phyloP scores from a whole-genome alignment of 2,329 filamentous ascomycete genomes.

The Fusarium sp. region DNA sequence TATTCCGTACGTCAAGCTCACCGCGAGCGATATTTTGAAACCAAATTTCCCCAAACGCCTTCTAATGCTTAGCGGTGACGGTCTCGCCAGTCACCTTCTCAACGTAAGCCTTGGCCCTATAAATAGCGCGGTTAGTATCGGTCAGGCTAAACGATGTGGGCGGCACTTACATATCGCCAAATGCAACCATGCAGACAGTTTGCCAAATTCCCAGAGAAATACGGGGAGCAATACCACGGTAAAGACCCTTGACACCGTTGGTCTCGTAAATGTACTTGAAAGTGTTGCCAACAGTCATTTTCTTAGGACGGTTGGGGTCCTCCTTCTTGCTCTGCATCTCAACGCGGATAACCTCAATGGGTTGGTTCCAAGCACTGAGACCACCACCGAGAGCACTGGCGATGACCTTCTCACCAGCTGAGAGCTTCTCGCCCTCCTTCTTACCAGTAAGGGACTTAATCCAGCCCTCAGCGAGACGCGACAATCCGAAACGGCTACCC shows the following conservation, averaged over 20 bases:
- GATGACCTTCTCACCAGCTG: conserved; percentile 85
- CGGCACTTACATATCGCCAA: conserved; percentile 90
- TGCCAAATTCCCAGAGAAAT: conserved; percentile 98
- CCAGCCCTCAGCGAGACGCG: conserved; percentile 87
- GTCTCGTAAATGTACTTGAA: conserved; percentile 87
- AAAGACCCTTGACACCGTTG: conserved; percentile 91
- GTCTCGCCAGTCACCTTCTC: conserved; percentile 73
- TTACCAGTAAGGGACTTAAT: conserved; percentile 85
- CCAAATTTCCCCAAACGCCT: conserved; percentile 48
- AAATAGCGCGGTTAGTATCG: conserved; percentile 38
- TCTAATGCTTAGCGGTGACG: conserved; percentile 75
- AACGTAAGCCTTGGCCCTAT: conserved; percentile 74
- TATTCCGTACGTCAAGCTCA: conserved; percentile 34
- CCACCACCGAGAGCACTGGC: conserved; percentile 91
- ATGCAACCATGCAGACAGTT: conserved; percentile 99
- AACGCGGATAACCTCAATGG: conserved; percentile 98
- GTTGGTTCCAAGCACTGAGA: conserved; percentile 98
- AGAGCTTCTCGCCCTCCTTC: conserved; percentile 80
- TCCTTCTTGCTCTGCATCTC: conserved; percentile 99
- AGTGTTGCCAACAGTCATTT: conserved; percentile 94
- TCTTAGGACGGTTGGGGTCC: conserved; percentile 98
- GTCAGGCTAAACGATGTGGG: neutral
- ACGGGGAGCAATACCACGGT: conserved; percentile 93
- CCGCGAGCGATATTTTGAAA: conserved; percentile 31
- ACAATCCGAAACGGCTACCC: conserved; percentile 95